Percentiles rank a stretch among this genome's conserved stretches.
phyloP scores from a whole-genome alignment of 148 eudicot species.

The Persicaria tinctoria region DNA sequence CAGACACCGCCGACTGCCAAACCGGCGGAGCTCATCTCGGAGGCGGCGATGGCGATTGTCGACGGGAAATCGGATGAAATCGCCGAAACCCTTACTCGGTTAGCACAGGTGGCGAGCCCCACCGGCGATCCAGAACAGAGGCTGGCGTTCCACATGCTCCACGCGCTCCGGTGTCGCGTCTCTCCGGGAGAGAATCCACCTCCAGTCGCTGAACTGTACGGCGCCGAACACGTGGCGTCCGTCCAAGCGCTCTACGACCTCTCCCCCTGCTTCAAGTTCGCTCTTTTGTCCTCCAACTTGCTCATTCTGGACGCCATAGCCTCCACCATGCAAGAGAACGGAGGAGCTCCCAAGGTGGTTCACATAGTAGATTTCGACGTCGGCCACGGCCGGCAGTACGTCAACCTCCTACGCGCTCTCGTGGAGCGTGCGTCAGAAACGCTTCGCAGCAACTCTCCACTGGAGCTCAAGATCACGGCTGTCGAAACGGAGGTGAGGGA shows the following conservation, averaged over 20 bases:
- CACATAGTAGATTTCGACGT: conserved; percentile 73
- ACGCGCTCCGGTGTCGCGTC: conserved; percentile 60
- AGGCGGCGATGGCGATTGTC: conserved; percentile 56
- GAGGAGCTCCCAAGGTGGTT: not conserved
- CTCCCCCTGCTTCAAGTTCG: conserved; percentile 73
- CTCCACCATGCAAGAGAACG: conserved; percentile 16
- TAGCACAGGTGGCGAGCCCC: conserved; percentile 28
- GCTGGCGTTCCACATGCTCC: conserved; percentile 34
- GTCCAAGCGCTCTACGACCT: conserved; percentile 42
- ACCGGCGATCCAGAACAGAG: conserved; percentile 60
- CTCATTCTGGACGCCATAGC: conserved; percentile 58
- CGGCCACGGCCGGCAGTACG: conserved; percentile 60
- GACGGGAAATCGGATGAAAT: conserved; percentile 45
- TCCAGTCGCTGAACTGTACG: conserved; percentile 28
- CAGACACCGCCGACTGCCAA: conserved; percentile 9
- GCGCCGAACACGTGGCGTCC: conserved; percentile 38
- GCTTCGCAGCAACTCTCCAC: not conserved
- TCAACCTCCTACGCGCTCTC: conserved; percentile 52
- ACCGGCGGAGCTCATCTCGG: conserved; percentile 40
- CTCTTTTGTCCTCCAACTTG: conserved; percentile 55
- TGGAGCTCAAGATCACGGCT: conserved; percentile 47
- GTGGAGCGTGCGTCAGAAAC: conserved; percentile 20
- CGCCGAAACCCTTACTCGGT: conserved; percentile 36
- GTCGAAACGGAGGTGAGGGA: conserved; percentile 30
- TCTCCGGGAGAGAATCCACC: conserved; percentile 24